Evolutionary conservation across 805 yeast genomes (phyloP).

Genomic region (Monosporozyma yasuniensis): DNA sequence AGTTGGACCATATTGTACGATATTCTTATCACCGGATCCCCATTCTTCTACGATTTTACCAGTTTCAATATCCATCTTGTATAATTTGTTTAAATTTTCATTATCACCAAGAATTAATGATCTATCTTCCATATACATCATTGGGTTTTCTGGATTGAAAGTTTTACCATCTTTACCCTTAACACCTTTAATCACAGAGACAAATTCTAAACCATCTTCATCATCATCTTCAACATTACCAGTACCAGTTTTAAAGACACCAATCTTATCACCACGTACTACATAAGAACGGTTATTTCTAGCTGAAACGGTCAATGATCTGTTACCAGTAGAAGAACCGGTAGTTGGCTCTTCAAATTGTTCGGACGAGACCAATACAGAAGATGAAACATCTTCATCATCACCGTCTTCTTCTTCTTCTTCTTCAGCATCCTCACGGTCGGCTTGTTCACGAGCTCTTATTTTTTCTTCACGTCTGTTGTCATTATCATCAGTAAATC

Average conservation of each 20-base stretch:
- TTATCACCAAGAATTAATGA: conserved; percentile 57
- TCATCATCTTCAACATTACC: conserved; percentile 31
- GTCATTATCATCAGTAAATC: conserved; percentile 26
- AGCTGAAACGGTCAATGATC: conserved; percentile 61
- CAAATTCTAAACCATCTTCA: conserved; percentile 41
- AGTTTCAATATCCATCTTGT: conserved; percentile 67
- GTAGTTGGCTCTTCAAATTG: conserved; percentile 13
- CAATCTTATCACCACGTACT: conserved; percentile 68
- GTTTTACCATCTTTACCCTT: conserved; percentile 41
- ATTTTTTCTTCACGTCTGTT: conserved; percentile 21
- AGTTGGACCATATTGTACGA: conserved; percentile 59
- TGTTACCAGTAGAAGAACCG: conserved; percentile 36
- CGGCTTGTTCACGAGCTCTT: conserved; percentile 29
- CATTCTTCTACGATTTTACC: conserved; percentile 87
- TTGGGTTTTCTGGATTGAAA: conserved; percentile 51
- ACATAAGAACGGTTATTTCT: conserved; percentile 68
- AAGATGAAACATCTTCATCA: conserved; percentile 29
- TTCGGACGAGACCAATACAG: conserved; percentile 15
- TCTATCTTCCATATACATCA: conserved; percentile 72
- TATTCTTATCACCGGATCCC: conserved; percentile 44
- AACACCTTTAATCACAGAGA: conserved; percentile 59
- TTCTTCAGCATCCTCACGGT: conserved; percentile 21
- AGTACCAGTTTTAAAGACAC: conserved; percentile 58
- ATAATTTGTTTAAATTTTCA: conserved; percentile 38
- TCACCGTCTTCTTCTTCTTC: conserved; percentile 35